Percentiles rank a stretch among this genome's conserved stretches.
These are phyloP conservation scores for Botrytis cinerea DNA, from an alignment of 2,329 filamentous ascomycete genomes.

Conservation along the genomic window DNA sequence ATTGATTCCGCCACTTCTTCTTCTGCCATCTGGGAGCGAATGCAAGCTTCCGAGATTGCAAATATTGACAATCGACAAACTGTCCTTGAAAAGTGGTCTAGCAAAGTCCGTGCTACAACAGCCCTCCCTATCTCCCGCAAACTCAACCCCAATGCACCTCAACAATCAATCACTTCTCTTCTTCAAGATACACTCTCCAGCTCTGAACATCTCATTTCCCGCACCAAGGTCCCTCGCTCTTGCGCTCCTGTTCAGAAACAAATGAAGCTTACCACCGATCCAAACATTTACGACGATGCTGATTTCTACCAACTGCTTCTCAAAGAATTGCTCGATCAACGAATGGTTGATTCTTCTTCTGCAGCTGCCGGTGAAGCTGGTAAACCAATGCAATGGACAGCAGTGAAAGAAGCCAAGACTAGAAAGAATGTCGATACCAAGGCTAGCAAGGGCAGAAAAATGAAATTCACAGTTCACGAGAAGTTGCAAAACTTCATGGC, in stretches of 20 bases:
- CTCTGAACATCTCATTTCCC: constrained; percentile 66
- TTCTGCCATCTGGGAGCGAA: constrained; percentile 70
- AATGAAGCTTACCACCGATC: constrained; percentile 57
- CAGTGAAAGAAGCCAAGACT: constrained; percentile 74
- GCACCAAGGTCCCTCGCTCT: constrained; percentile 70
- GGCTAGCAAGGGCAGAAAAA: constrained; percentile 91
- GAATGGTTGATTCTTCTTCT: constrained; percentile 66
- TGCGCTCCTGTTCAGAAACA: constrained; percentile 72
- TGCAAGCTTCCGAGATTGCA: constrained; percentile 64
- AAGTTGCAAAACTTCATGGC: constrained; percentile 99
- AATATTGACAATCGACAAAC: constrained; percentile 64
- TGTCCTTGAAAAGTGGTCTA: constrained; percentile 87
- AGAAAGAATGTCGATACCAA: constrained; percentile 87
- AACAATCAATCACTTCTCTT: constrained; percentile 66
- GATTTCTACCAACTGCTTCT: constrained; percentile 93
- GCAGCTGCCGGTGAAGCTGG: constrained; percentile 43
- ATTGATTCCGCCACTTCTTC: constrained; percentile 58
- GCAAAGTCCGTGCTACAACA: constrained; percentile 67
- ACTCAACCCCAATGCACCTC: constrained; percentile 51
- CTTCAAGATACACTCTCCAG: constrained; percentile 69
- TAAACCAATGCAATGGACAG: constrained; percentile 57
- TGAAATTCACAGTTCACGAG: constrained; percentile 93
- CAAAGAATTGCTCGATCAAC: constrained; percentile 89
- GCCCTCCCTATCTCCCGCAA: constrained; percentile 59
- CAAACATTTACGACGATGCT: constrained; percentile 82